A percentile compares a stretch with the other conserved stretches of the same genome.
phyloP scores from a whole-genome alignment of 805 yeast genomes.

The Wickerhamomyces xylosicus region DNA sequence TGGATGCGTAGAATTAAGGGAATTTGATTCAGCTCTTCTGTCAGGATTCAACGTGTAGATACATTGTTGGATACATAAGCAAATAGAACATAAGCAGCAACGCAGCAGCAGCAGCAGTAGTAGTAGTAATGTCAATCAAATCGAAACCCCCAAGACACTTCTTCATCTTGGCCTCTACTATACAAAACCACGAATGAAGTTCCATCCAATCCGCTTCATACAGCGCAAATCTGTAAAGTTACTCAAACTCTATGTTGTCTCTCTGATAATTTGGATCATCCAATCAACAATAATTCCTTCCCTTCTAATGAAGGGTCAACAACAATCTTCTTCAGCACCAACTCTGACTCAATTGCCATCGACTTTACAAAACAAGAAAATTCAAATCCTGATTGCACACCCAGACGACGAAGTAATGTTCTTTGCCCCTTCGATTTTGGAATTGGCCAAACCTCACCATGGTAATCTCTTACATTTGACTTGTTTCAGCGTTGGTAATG shows the following conservation, averaged over 20 bases:
- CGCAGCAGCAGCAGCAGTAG: too few relatives aligned
- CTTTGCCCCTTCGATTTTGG: slow-evolving; percentile 70
- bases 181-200: too few relatives aligned
- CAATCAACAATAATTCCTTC: slow-evolving; percentile 2
- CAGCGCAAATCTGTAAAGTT: neutral
- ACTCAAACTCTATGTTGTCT: neutral
- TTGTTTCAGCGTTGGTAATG: slow-evolving; percentile 73
- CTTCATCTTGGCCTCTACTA: too few relatives aligned
- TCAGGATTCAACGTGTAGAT: too few relatives aligned
- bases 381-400: slow-evolving; percentile 70
- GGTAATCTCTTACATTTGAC: slow-evolving; percentile 45
- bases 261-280: slow-evolving; percentile 1
- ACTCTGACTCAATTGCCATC: neutral
- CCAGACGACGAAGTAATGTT: slow-evolving; percentile 99
- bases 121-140: too few relatives aligned
- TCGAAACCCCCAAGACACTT: too few relatives aligned
- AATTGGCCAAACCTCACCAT: slow-evolving; percentile 34
- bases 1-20: too few relatives aligned
- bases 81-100: too few relatives aligned
- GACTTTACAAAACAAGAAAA: slow-evolving; percentile 6
- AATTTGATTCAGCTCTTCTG: too few relatives aligned
- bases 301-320: neutral
- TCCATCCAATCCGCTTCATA: too few relatives aligned
- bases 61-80: neutral
- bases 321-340: neutral